Base-by-base conservation (phyloP, 1,139 yeast genomes). In the Sugiyamaella pinicola region DNA sequence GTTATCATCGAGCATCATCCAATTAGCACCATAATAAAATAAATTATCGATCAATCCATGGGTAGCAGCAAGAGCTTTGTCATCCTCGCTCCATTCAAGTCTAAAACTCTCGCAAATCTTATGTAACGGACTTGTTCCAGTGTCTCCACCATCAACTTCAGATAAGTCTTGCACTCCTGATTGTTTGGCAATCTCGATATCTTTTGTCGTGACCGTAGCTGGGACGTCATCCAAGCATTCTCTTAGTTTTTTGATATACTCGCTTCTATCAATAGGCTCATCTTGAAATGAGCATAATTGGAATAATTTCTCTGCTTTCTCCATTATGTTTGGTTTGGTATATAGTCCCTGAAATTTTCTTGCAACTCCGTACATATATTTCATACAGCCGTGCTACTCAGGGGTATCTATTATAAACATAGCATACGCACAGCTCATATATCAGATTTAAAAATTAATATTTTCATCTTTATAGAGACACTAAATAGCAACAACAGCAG, bases 1-100 rank as follows among this genome's bases (percentile, higher is more conserved):
- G 58, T 84, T 80, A 54, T 74, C 76, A 65, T 87, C 93, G 4
- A 81, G 57, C 57, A 69, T 62, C 65, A 69, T 84, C 97, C 97
- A 91, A 7, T 95, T 96, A 0, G 96, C 96, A 12, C 98, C 98
- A 67, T 83, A 85, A 64, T 87, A 83, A 62, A 91, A 83, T 54
- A 91, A 70, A 12, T 74, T 76, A 34, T 81, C 81, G 54, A 88
- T 82, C 82, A 90, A 76, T 18, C 72, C 67, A 33, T 69, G 59
- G 0, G 86, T 80, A 0, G 81, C 75, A 1, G 63, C 64, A 26
- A 72, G 58, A 9, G 31, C 19, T 12, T 35, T 33, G 63, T 86
- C 90, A 0, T 71, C 77, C 0, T 70, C 60, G 6, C 69, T 57
- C 47, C 47, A 43, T 61, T 80, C 33, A 37, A 61, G 49, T 5